Base-by-base conservation (phyloP, 2,329 filamentous ascomycete genomes). In the Phyllosticta paracitricarpa region DNA sequence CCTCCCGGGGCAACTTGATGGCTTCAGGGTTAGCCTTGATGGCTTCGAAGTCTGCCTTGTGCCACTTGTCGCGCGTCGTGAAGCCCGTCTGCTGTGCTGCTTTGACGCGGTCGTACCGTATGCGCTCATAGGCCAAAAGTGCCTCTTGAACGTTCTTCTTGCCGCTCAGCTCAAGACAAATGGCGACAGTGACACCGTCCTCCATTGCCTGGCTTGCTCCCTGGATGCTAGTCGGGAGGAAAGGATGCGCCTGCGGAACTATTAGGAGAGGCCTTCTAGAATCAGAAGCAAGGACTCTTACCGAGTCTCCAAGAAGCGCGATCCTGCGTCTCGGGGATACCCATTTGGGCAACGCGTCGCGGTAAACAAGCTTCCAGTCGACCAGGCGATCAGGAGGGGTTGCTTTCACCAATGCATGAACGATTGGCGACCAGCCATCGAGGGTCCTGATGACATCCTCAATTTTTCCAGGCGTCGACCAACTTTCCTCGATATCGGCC, bases 281-380 rank as follows among this genome's bases (percentile, higher is more conserved):
- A 6, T 6, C 9, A 6, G 28, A 30, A 30, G 28, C 9, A 8
- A 30, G 6, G 28, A 22, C 9, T 30, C 28, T 30, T 30, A 30
- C 28, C 28, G 28, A 30, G 28, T 30, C 28, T 0, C 81, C 81
- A 1, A 82, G 68, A 51, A 82, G 69, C 0, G 75, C 78, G 58
- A 81, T 79, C 52, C 74, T 73, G 58, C 78, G 76, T 56, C 73
- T 73, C 7, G 69, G 67, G 0, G 75, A 78, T 0, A 81, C 72
- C 81, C 80, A 83, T 0, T 74, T 77, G 0, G 77, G 74, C 33
- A 80, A 71, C 3, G 79, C 79, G 65, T 81, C 77, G 54, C 79
- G 73, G 64, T 80, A 81, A 64, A 78, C 79, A 51, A 82, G 78
- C 65, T 81, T 81, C 79, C 79, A 82, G 67, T 81, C 79, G 3